A percentile compares a stretch with the other conserved stretches of the same genome.
Conservation (phyloP, 768 basidiomycete species). For the Pulveroboletus sp. region DNA sequence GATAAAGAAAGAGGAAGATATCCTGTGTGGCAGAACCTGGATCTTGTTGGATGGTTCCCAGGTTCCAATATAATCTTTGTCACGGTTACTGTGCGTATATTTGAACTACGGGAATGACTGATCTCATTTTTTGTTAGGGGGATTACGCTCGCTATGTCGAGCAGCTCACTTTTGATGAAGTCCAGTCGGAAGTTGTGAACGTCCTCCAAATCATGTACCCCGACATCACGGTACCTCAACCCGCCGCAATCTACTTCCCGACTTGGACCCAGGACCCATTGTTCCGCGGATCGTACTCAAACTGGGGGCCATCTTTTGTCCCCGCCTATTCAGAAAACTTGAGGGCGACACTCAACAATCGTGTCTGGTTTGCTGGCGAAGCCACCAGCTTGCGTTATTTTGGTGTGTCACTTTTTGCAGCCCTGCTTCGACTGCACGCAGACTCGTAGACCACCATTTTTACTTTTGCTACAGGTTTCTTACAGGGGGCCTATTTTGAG, state of each 20-base stretch:
- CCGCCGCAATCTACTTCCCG: constrained; percentile 53
- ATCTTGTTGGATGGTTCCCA: constrained; percentile 55
- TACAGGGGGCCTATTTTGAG: constrained; percentile 60
- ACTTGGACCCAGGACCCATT: constrained; percentile 54
- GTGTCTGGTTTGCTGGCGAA: constrained; percentile 64
- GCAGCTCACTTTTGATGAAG: constrained; percentile 42
- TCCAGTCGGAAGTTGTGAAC: constrained; percentile 52
- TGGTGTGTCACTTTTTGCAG: constrained; percentile 41
- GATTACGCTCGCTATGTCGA: constrained; percentile 62
- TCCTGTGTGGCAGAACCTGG: constrained; percentile 67
- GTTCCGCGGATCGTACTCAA: constrained; percentile 51
- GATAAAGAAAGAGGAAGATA: constrained; percentile 58
- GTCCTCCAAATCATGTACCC: constrained; percentile 64
- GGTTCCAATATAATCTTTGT: constrained; percentile 49
- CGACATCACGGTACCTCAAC: constrained; percentile 49
- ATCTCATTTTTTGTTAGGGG: constrained; percentile 38
- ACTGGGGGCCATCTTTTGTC: constrained; percentile 65
- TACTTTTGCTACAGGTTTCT: constrained; percentile 38
- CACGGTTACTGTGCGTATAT: constrained; percentile 24
- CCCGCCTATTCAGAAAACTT: constrained; percentile 54
- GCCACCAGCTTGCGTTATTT: constrained; percentile 57
- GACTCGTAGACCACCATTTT: no score
- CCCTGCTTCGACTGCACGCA: not conserved
- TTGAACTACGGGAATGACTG: not conserved
- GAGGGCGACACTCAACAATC: constrained; percentile 47